Evolutionary conservation across 2,329 filamentous ascomycete genomes (phyloP).

Genomic region (Fusarium guadeloupense): DNA sequence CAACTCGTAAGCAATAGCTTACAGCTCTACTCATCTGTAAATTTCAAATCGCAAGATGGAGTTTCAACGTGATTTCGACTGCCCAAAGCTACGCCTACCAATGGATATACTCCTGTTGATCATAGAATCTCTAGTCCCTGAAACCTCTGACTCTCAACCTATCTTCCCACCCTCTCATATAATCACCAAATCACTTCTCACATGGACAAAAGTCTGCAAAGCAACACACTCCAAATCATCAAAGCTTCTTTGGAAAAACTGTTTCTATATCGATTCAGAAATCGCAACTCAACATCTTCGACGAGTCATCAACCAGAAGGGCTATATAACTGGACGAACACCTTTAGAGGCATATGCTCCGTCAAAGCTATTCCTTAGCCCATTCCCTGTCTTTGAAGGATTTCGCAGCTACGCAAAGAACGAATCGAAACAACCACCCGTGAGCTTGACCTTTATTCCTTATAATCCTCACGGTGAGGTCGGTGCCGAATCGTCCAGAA

Average conservation of each 20-base stretch:
- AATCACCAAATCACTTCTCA: constrained; percentile 11
- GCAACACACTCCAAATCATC: constrained; percentile 1
- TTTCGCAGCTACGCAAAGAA: no score
- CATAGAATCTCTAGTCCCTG: constrained; percentile 5
- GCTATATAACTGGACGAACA: background rate
- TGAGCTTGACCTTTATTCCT: no score
- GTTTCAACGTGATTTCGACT: background rate
- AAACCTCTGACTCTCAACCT: rapidly evolving
- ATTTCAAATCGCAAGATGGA: background rate
- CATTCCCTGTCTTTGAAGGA: background rate
- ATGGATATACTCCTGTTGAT: constrained; percentile 24
- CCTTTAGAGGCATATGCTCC: background rate
- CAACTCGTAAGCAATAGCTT: no score
- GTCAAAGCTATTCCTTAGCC: constrained; percentile 4
- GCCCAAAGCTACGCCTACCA: background rate
- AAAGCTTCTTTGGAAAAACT: constrained; percentile 14
- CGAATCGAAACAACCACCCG: background rate
- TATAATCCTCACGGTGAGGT: no score
- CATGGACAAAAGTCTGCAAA: constrained; percentile 18
- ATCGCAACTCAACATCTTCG: background rate
- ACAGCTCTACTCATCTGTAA: background rate
- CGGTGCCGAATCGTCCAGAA: no score
- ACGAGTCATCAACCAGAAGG: background rate
- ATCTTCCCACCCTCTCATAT: constrained; percentile 14
- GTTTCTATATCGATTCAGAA: constrained; percentile 19